Evolutionary conservation across 306 rosid species (phyloP).

Genomic region (Spatholobus suberectus): DNA sequence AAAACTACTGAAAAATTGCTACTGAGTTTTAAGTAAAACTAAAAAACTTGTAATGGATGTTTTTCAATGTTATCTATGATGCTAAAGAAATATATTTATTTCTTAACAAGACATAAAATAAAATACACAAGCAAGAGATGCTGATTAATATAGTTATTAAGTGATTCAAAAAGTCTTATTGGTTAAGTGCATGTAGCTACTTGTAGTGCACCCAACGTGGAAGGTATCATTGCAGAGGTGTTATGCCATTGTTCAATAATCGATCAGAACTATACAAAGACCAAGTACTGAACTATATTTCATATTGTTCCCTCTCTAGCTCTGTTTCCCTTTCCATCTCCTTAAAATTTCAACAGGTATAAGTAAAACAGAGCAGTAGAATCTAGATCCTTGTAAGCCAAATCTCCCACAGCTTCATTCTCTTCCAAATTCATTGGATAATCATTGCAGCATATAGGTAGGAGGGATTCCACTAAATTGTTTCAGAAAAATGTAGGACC

Average conservation of each 20-base stretch:
- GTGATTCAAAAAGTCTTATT: neutral
- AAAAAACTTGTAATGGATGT: neutral
- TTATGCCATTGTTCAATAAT: neutral
- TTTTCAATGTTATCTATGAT: neutral
- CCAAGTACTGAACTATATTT: neutral
- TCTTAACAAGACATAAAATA: neutral
- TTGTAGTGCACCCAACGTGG: neutral
- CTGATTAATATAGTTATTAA: neutral
- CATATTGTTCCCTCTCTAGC: neutral
- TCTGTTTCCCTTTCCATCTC: conserved; percentile 9
- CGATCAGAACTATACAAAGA: neutral
- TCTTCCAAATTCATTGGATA: neutral
- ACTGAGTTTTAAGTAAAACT: neutral
- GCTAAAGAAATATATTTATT: too few relatives aligned
- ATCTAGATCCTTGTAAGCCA: conserved; percentile 20
- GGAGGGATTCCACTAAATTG: conserved; percentile 9
- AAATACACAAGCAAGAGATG: neutral
- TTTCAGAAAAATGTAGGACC: neutral
- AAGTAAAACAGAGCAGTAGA: neutral
- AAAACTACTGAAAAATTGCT: neutral
- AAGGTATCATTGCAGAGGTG: neutral
- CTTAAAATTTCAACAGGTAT: neutral
- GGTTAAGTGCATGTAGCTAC: neutral
- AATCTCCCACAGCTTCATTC: neutral
- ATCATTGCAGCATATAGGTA: neutral